Conservation (phyloP, 2,329 filamentous ascomycete genomes). For the Penicillium sp. region DNA sequence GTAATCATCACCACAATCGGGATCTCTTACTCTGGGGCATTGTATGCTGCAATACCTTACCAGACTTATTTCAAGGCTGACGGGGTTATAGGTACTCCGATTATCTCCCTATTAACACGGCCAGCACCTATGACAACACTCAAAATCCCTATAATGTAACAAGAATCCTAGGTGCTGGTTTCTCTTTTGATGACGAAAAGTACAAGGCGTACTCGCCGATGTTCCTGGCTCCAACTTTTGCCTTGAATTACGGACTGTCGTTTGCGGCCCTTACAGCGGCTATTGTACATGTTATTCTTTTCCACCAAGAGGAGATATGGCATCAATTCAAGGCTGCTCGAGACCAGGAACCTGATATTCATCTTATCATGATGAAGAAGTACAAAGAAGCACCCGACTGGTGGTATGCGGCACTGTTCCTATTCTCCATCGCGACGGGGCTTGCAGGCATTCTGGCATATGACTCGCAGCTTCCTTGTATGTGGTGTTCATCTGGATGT, state of each 20-base stretch:
- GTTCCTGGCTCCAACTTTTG: conserved; percentile 36
- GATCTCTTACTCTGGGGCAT: conserved; percentile 32
- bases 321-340: conserved; percentile 29
- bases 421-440: conserved; percentile 33
- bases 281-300: conserved; percentile 32
- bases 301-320: conserved; percentile 35
- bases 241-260: conserved; percentile 38
- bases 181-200: conserved; percentile 32
- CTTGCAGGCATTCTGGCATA: conserved; percentile 26
- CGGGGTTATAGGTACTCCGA: conserved; percentile 15
- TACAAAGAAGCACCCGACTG: conserved; percentile 49
- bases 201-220: conserved; percentile 40
- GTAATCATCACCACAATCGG: conserved; percentile 33
- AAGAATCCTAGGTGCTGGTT: conserved; percentile 29
- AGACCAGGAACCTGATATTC: conserved; percentile 50
- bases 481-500: not conserved
- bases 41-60: conserved; percentile 16
- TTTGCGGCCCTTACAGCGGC: conserved; percentile 37
- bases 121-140: conserved; percentile 37
- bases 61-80: not conserved
- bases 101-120: conserved; percentile 38
- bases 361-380: conserved; percentile 63
- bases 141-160: conserved; percentile 34
- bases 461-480: conserved; percentile 22
- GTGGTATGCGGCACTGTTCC: conserved; percentile 53